Conservation (phyloP, 345 rosid genomes). For the Citrus unshiu region DNA sequence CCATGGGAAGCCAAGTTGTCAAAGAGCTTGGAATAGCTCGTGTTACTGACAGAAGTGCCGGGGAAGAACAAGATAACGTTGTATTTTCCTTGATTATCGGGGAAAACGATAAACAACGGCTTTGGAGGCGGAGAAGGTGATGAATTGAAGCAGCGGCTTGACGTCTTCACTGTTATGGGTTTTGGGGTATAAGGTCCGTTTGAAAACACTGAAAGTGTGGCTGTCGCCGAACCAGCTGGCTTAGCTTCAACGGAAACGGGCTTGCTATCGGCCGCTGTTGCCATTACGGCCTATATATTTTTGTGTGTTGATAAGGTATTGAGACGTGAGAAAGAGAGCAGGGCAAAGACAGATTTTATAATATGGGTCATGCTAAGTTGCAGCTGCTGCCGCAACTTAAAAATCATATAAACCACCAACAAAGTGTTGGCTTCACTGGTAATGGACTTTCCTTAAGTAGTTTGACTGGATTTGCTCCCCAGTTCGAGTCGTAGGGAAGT, state of each 20-base stretch:
- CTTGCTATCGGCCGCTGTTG: background rate
- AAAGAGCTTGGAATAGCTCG: conserved; percentile 28
- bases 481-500: too few relatives aligned
- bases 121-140: conserved; percentile 21
- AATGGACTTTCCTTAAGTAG: too few relatives aligned
- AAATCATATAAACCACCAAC: too few relatives aligned
- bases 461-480: too few relatives aligned
- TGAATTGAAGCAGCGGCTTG: too few relatives aligned
- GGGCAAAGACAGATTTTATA: background rate
- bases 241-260: background rate
- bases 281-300: background rate
- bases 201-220: background rate
- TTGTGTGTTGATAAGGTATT: background rate
- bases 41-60: conserved; percentile 24
- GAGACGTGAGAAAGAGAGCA: too few relatives aligned
- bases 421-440: too few relatives aligned
- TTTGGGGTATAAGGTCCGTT: background rate
- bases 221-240: background rate
- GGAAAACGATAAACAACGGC: conserved; percentile 22
- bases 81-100: conserved; percentile 26
- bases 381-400: too few relatives aligned
- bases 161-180: background rate
- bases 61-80: conserved; percentile 34
- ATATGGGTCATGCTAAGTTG: too few relatives aligned
- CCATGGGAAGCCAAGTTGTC: conserved; percentile 39